Evolutionary conservation across 768 basidiomycete species (phyloP).

Genomic region (Panus rudis): DNA sequence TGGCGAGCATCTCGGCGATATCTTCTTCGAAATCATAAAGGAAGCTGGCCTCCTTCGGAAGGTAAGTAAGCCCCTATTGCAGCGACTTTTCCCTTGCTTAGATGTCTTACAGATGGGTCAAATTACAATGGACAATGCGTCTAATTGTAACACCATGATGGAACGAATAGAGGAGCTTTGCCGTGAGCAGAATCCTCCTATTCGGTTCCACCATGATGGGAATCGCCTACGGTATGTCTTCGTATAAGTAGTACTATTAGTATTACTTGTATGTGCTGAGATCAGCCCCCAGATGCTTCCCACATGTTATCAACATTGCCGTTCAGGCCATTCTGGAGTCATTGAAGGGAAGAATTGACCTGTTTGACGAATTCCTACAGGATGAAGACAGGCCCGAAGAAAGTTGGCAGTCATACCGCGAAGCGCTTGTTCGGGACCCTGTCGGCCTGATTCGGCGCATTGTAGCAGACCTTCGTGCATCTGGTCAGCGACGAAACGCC

Average conservation of each 20-base stretch:
- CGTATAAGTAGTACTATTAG: no score
- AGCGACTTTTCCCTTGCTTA: slow-evolving; percentile 23
- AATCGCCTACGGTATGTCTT: slow-evolving; percentile 12
- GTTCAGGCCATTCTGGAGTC: slow-evolving; percentile 2
- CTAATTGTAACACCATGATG: slow-evolving; percentile 21
- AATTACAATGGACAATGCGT: slow-evolving; percentile 26
- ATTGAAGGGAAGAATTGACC: slow-evolving; percentile 2
- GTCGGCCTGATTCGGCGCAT: background rate
- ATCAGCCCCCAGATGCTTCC: slow-evolving; percentile 16
- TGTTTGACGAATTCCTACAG: no score
- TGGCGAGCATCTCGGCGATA: slow-evolving; percentile 29
- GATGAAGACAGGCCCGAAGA: no score
- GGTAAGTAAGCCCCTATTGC: background rate
- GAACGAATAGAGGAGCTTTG: slow-evolving; percentile 11
- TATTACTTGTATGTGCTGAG: no score
- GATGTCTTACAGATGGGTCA: slow-evolving; percentile 37
- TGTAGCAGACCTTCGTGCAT: background rate
- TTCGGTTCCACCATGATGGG: slow-evolving; percentile 13
- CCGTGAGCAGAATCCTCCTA: slow-evolving; percentile 1
- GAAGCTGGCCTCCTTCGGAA: slow-evolving; percentile 23
- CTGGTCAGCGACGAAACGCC: background rate
- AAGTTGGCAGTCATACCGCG: background rate
- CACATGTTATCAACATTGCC: slow-evolving; percentile 12
- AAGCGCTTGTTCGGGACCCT: background rate
- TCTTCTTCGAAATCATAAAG: slow-evolving; percentile 19